These are phyloP conservation scores for Xenosphaeropsis pyriputrescens DNA, from an alignment of 2,329 filamentous ascomycete species.

Conservation along the genomic window DNA sequence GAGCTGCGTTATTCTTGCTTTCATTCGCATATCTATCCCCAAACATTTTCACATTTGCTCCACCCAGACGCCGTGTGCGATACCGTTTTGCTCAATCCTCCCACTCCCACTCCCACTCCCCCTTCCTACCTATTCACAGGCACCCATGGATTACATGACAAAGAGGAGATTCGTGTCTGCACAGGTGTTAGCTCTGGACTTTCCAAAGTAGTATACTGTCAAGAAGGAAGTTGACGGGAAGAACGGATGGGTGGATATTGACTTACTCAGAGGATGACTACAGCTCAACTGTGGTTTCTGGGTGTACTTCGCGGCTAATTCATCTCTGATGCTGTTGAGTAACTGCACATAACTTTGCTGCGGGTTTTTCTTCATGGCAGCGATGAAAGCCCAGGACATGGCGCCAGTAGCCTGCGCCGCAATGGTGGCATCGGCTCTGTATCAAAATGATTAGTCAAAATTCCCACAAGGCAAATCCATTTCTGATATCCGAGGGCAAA, in stretches of 20 bases:
- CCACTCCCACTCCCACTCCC: too few species aligned
- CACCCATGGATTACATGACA: slow-evolving; percentile 36
- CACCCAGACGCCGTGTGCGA: too few species aligned
- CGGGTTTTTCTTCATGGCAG: slow-evolving; percentile 77
- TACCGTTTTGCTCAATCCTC: too few species aligned
- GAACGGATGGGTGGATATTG: too few species aligned
- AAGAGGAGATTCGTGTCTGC: slow-evolving; percentile 51
- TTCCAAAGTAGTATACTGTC: slow-evolving; percentile 9
- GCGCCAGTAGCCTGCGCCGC: slow-evolving; percentile 81
- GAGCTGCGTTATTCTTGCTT: too few species aligned
- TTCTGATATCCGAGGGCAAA: slow-evolving; percentile 23
- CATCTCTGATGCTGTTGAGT: slow-evolving; percentile 86
- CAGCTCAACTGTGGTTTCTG: slow-evolving; percentile 96
- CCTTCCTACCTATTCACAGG: too few species aligned
- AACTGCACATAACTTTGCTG: slow-evolving; percentile 94
- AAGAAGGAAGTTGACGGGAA: slow-evolving; percentile 18
- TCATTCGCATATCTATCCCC: too few species aligned
- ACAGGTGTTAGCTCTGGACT: slow-evolving; percentile 3
- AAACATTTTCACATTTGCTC: too few species aligned
- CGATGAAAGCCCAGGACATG: slow-evolving; percentile 97
- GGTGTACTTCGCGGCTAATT: slow-evolving; percentile 71
- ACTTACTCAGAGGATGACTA: slow-evolving; percentile 80
- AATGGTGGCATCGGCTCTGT: slow-evolving; percentile 79
- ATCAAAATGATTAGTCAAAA: background rate
- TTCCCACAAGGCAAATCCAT: slow-evolving; percentile 29